A percentile compares a stretch with the other conserved stretches of the same genome.
Conservation (phyloP, 495 filamentous ascomycete genomes). For the Eremomyces bilateralis region DNA sequence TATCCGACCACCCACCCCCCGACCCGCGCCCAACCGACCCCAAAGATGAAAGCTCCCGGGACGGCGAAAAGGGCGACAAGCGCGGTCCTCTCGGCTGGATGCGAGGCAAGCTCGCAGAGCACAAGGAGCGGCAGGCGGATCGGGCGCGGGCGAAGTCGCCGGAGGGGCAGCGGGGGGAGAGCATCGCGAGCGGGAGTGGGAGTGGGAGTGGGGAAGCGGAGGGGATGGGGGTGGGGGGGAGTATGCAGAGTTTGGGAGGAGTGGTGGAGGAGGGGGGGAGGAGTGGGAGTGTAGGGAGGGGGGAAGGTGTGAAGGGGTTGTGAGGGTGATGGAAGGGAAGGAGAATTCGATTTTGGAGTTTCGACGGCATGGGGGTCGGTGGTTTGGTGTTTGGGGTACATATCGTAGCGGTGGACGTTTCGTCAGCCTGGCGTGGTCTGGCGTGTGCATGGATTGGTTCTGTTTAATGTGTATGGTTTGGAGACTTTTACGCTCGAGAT, state of each 20-base stretch:
- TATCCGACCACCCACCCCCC: no score
- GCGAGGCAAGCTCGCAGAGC: slow-evolving; percentile 61
- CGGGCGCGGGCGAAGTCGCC: slow-evolving; percentile 35
- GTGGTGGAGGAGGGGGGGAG: not conserved
- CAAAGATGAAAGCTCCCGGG: no score
- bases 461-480: no score
- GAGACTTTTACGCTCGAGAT: no score
- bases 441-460: no score
- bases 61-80: slow-evolving; percentile 29
- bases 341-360: no score
- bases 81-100: slow-evolving; percentile 68
- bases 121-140: slow-evolving; percentile 36
- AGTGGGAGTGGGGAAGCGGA: not conserved
- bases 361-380: no score
- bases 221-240: not conserved
- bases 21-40: no score
- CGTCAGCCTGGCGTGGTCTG: no score
- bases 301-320: not conserved
- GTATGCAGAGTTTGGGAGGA: not conserved
- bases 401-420: no score
- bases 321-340: not conserved
- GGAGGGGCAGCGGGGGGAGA: no score
- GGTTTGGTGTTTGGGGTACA: no score
- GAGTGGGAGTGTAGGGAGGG: not conserved
- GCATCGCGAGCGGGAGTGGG: not conserved